Base-by-base conservation (phyloP, 441 rosid genomes). In the Euphorbia celastroides region DNA sequence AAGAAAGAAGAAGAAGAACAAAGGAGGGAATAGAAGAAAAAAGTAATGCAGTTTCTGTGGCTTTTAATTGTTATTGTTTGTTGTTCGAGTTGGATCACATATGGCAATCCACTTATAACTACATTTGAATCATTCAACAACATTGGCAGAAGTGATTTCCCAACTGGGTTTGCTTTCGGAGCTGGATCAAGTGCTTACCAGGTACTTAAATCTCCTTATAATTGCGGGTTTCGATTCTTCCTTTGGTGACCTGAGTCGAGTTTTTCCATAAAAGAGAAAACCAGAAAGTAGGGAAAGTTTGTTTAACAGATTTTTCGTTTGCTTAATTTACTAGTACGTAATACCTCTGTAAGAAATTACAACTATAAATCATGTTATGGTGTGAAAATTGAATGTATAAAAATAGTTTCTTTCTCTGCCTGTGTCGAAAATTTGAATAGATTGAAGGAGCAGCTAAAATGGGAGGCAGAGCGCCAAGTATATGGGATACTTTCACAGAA, bases 401-500 rank as follows among this genome's bases (percentile, higher is more conserved):
- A n/a, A n/a, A n/a, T n/a, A n/a, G n/a, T n/a, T n/a, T n/a, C n/a
- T n/a, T n/a, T n/a, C n/a, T n/a, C n/a, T n/a, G n/a, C n/a, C n/a
- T n/a, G n/a, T n/a, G n/a, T n/a, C n/a, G n/a, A n/a, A n/a, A 6
- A 44, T 44, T 44, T 44, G 2, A 44, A 14, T 14, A 64, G 68
- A 50, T 50, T 20, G 68, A 64, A 64, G 68, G 68, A 64, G 68
- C 68, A 20, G 46, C 59, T n/a, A 8, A 2, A 19, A 14, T 51
- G 5, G 68, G 17, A 51, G 68, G 68, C 30, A 64, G 17, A 26
- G 36, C 9, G 8, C 68, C 68, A 51, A 64, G 67, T 48, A 63
- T 63, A 46, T 63, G 79, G 82, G 79, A 78, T 55, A 75, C 69
- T 61, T 75, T 79, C 73, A 61, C 71, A 60, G 22, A 1, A 8